Conservation (phyloP, 352 stramenopile species). For the Blastocystis sp. region DNA sequence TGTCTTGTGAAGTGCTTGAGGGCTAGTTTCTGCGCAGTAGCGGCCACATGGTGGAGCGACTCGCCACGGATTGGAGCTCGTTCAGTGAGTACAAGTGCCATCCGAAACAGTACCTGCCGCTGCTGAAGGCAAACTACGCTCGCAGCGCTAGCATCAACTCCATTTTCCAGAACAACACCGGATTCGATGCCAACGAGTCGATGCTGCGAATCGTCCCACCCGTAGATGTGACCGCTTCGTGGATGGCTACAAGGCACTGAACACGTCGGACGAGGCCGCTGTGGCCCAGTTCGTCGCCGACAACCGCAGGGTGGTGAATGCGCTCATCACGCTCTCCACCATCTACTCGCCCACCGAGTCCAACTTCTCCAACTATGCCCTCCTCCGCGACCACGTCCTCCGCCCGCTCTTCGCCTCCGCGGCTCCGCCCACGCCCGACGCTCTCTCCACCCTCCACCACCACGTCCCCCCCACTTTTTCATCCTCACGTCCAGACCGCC, state of each 20-base stretch:
- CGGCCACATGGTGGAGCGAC: constrained; percentile 20
- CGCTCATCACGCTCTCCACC: constrained; percentile 37
- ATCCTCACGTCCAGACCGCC: background rate
- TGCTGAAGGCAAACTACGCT: constrained; percentile 45
- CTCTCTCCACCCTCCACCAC: constrained; percentile 5
- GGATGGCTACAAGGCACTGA: background rate
- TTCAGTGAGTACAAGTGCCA: constrained; percentile 63
- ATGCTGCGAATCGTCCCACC: background rate
- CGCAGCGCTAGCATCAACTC: constrained; percentile 5
- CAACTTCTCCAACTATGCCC: background rate
- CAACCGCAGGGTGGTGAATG: constrained; percentile 15
- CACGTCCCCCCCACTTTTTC: background rate
- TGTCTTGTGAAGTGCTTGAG: background rate
- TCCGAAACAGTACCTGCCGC: constrained; percentile 27
- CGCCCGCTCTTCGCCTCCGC: constrained; percentile 28
- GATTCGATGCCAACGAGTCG: constrained; percentile 1
- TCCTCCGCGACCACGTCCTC: constrained; percentile 50
- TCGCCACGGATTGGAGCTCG: constrained; percentile 44
- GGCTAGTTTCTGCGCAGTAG: constrained; percentile 43
- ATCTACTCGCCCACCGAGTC: constrained; percentile 31
- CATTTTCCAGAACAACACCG: constrained; percentile 47
- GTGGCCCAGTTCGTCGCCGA: constrained; percentile 8
- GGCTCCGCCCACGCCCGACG: background rate
- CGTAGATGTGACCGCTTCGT: constrained; percentile 54
- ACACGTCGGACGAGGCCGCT: background rate